Evolutionary conservation across 1,284 basidiomycete species (phyloP).

Genomic region (Trametes polyzona): DNA sequence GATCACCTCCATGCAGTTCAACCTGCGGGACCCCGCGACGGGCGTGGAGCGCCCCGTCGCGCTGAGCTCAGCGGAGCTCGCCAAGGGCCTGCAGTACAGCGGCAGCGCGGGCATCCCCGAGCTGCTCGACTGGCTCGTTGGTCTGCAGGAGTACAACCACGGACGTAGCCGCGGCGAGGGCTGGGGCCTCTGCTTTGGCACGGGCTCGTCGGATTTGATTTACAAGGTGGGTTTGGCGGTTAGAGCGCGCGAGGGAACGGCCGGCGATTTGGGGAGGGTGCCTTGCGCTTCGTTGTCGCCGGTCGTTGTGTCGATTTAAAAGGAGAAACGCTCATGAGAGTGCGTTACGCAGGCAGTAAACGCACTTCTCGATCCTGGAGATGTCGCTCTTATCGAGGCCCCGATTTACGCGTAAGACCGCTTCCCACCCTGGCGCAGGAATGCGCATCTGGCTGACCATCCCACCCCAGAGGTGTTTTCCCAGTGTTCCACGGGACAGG

Average conservation of each 20-base stretch:
- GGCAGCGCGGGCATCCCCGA: slow-evolving; percentile 73
- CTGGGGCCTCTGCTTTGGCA: slow-evolving; percentile 80
- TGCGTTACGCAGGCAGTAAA: slow-evolving; percentile 49
- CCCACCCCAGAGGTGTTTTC: slow-evolving; percentile 57
- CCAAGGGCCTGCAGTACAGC: slow-evolving; percentile 75
- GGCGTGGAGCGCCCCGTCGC: slow-evolving; percentile 48
- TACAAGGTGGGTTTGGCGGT: slow-evolving; percentile 64
- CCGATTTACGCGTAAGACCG: slow-evolving; percentile 82
- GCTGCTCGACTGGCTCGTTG: slow-evolving; percentile 68
- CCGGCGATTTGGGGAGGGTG: background rate
- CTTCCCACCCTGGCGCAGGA: too few relatives aligned
- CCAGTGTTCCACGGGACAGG: slow-evolving; percentile 62
- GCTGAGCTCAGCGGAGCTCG: slow-evolving; percentile 59
- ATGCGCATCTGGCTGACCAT: background rate
- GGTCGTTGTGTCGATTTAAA: too few relatives aligned
- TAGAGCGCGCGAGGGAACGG: background rate
- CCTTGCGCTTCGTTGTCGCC: too few relatives aligned
- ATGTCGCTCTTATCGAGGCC: slow-evolving; percentile 82
- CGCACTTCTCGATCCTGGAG: slow-evolving; percentile 77
- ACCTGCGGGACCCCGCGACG: slow-evolving; percentile 46
- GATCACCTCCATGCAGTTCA: slow-evolving; percentile 76
- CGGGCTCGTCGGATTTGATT: slow-evolving; percentile 88
- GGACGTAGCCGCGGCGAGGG: slow-evolving; percentile 56
- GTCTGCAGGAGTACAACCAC: slow-evolving; percentile 70
- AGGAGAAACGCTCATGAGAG: too few relatives aligned